Conservation (phyloP, 2,329 filamentous ascomycete genomes). For the Aspergillus awamori region DNA sequence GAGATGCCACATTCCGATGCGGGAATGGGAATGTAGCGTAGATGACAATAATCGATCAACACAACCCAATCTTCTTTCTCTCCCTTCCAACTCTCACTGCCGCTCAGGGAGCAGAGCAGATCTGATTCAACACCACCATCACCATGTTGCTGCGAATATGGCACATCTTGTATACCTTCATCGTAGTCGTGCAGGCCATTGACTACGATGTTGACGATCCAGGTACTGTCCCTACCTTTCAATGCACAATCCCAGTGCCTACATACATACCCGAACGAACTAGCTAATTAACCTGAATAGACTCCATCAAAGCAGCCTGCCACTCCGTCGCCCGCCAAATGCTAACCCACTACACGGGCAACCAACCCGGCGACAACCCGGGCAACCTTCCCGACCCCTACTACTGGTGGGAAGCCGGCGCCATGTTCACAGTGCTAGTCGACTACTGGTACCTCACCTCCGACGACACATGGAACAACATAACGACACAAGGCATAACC, state of each 20-base stretch:
- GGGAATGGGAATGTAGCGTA: conserved; percentile 25
- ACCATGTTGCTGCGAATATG: conserved; percentile 23
- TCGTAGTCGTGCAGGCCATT: conserved; percentile 19
- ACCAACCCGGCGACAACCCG: conserved; percentile 52
- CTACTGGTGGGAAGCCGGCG: conserved; percentile 50
- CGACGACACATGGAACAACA: conserved; percentile 44
- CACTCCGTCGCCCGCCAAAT: conserved; percentile 51
- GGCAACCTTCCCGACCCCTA: conserved; percentile 55
- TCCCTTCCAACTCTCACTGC: not conserved
- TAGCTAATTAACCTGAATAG: conserved; percentile 23
- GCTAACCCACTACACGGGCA: conserved; percentile 55
- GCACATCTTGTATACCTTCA: conserved; percentile 14
- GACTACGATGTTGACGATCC: conserved; percentile 19
- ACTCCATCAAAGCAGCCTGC: conserved; percentile 52
- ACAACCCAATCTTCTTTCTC: not conserved
- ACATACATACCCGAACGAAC: not conserved
- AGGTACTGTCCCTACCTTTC: conserved; percentile 5
- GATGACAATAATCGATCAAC: conserved; percentile 47
- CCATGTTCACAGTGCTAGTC: conserved; percentile 46
- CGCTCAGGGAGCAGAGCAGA: too few species aligned
- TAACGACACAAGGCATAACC: conserved; percentile 40
- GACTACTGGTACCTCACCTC: conserved; percentile 50
- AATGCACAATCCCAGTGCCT: not conserved
- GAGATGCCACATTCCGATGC: conserved; percentile 2
- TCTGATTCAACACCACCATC: not conserved